These are phyloP conservation scores for Scedosporium apiospermum DNA, from an alignment of 2,329 filamentous ascomycete genomes.

Conservation along the genomic window DNA sequence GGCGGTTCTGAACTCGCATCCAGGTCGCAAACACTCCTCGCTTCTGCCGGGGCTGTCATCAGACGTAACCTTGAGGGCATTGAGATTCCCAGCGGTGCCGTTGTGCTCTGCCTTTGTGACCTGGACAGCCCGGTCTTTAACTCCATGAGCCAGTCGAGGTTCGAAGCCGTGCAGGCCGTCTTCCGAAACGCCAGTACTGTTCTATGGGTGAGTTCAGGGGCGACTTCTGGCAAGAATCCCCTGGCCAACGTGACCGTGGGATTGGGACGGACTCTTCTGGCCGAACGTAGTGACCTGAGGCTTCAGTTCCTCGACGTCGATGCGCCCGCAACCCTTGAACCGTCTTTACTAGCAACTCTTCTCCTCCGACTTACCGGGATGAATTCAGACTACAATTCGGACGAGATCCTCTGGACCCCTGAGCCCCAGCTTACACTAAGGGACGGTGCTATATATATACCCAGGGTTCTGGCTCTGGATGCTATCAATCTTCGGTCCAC, in stretches of 20 bases:
- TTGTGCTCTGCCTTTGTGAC: constrained; percentile 10
- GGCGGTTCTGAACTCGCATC: too few relatives aligned
- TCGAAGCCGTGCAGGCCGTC: too few relatives aligned
- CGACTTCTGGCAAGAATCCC: neutral
- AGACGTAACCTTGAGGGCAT: neutral
- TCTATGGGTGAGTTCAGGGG: neutral
- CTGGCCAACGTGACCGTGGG: neutral
- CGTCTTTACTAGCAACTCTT: neutral
- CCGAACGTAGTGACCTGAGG: neutral
- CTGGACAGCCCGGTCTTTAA: neutral
- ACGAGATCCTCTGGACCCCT: neutral
- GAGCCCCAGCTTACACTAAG: constrained; percentile 1
- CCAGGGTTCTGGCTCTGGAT: constrained; percentile 7
- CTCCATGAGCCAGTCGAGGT: neutral
- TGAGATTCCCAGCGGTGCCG: constrained; percentile 10
- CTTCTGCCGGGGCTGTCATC: neutral
- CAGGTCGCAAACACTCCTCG: too few relatives aligned
- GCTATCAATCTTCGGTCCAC: neutral
- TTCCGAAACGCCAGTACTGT: neutral
- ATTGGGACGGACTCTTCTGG: neutral
- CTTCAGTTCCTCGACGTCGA: too few relatives aligned
- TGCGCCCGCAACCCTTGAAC: too few relatives aligned
- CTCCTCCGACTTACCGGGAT: neutral
- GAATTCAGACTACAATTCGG: neutral
- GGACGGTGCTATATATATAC: constrained; percentile 2